Conservation (phyloP, 192 early-diverging fungal genomes). For the Mortierella antarctica region DNA sequence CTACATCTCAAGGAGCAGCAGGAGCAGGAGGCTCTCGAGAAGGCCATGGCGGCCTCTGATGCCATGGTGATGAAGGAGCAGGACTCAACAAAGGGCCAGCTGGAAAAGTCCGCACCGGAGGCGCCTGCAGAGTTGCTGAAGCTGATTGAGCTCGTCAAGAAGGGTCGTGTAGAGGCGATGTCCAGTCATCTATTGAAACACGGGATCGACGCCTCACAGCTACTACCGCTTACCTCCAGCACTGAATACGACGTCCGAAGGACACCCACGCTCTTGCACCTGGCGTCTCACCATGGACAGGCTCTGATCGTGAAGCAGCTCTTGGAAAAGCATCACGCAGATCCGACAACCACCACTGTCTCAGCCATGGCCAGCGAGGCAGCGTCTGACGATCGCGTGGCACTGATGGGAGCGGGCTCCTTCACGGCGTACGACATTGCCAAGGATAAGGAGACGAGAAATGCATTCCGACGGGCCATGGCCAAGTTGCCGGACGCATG, state of each 20-base stretch:
- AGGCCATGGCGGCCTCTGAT: conserved; percentile 12
- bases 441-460: conserved; percentile 75
- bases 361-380: neutral
- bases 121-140: conserved; percentile 59
- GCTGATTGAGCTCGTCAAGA: conserved; percentile 64
- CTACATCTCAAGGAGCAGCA: conserved; percentile 28
- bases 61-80: conserved; percentile 11
- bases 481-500: conserved; percentile 68
- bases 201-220: conserved; percentile 55
- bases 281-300: conserved; percentile 74
- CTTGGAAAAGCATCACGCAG: conserved; percentile 77
- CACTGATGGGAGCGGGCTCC: conserved; percentile 30
- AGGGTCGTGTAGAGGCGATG: conserved; percentile 71
- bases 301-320: conserved; percentile 65
- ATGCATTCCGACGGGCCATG: conserved; percentile 79
- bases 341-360: conserved; percentile 68
- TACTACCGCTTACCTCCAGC: conserved; percentile 26
- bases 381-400: neutral
- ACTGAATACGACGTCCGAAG: conserved; percentile 55
- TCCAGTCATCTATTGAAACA: conserved; percentile 64
- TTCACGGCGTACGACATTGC: conserved; percentile 76
- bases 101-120: conserved; percentile 6
- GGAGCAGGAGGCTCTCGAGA: conserved; percentile 44
- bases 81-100: neutral
- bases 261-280: conserved; percentile 77